phyloP scores from a whole-genome alignment of 1,284 basidiomycete genomes.

The Singerocomus rubriflavus region DNA sequence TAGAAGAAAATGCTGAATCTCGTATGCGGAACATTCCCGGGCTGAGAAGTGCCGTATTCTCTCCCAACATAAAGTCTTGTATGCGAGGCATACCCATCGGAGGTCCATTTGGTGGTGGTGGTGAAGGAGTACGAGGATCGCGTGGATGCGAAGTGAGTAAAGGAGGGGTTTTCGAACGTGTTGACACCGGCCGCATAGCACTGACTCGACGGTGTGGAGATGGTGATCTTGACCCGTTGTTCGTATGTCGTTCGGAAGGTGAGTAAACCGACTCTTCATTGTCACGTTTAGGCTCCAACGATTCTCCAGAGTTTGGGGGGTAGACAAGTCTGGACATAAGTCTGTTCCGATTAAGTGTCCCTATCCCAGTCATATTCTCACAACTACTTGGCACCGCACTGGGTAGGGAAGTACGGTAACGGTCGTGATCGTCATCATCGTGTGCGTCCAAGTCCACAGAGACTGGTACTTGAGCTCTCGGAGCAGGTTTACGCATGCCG shows the following conservation, averaged over 20 bases:
- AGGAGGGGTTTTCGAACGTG: conserved; percentile 35
- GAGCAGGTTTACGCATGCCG: conserved; percentile 53
- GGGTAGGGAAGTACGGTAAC: conserved; percentile 44
- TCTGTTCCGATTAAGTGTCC: conserved; percentile 38
- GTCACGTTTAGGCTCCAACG: conserved; percentile 8
- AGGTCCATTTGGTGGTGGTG: conserved; percentile 21
- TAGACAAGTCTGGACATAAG: conserved; percentile 23
- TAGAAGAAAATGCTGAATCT: conserved; percentile 52
- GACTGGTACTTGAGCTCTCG: conserved; percentile 58
- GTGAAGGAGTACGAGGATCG: conserved; percentile 25
- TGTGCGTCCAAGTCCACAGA: conserved; percentile 48
- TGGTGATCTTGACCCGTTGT: conserved; percentile 24
- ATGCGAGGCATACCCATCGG: conserved; percentile 10
- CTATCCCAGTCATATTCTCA: conserved; percentile 63
- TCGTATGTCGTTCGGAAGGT: conserved; percentile 15
- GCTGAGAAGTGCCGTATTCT: conserved; percentile 39
- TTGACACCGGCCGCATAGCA: conserved; percentile 29
- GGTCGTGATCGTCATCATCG: conserved; percentile 33
- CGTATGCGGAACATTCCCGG: conserved; percentile 45
- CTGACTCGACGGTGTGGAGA: conserved; percentile 29
- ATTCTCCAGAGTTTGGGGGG: conserved; percentile 11
- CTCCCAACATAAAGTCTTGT: conserved; percentile 25
- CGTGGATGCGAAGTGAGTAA: conserved; percentile 29
- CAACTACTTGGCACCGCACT: conserved; percentile 48
- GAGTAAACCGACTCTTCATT: conserved; percentile 16